phyloP scores from a whole-genome alignment of 2,329 filamentous ascomycete species.

The Penicillium sp. region DNA sequence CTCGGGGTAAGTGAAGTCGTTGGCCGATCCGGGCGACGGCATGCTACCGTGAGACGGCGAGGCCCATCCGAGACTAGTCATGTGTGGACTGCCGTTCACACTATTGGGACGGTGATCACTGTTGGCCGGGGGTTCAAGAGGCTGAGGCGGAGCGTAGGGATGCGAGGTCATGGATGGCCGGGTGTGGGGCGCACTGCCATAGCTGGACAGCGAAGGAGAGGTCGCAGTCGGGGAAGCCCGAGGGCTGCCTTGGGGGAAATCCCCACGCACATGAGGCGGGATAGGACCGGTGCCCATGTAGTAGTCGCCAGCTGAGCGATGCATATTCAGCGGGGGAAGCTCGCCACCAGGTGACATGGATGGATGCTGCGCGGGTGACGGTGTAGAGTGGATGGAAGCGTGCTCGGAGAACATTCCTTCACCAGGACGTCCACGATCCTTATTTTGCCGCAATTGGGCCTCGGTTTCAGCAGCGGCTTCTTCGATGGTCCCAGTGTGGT shows the following conservation, averaged over 20 bases:
- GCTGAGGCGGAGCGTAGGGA: conserved; percentile 77
- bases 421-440: conserved; percentile 31
- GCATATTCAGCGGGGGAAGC: conserved; percentile 61
- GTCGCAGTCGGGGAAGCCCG: conserved; percentile 55
- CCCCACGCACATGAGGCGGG: conserved; percentile 69
- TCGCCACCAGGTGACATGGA: conserved; percentile 74
- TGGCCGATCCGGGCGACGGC: conserved; percentile 59
- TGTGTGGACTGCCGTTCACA: conserved; percentile 76
- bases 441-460: conserved; percentile 61
- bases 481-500: conserved; percentile 89
- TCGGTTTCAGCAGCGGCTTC: conserved; percentile 84
- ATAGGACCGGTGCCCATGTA: conserved; percentile 73
- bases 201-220: conserved; percentile 56
- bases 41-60: conserved; percentile 69
- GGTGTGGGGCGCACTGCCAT: conserved; percentile 42
- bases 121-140: conserved; percentile 70
- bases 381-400: conserved; percentile 52
- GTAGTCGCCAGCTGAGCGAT: conserved; percentile 60
- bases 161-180: conserved; percentile 69
- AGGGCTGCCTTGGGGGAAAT: conserved; percentile 63
- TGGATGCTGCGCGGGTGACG: conserved; percentile 70
- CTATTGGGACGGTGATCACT: conserved; percentile 67
- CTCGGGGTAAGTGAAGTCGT: conserved; percentile 77
- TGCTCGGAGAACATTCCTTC: conserved; percentile 40
- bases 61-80: conserved; percentile 72